Evolutionary conservation across 2,329 filamentous ascomycete genomes (phyloP).

Genomic region (Arthrobotrys conoides): DNA sequence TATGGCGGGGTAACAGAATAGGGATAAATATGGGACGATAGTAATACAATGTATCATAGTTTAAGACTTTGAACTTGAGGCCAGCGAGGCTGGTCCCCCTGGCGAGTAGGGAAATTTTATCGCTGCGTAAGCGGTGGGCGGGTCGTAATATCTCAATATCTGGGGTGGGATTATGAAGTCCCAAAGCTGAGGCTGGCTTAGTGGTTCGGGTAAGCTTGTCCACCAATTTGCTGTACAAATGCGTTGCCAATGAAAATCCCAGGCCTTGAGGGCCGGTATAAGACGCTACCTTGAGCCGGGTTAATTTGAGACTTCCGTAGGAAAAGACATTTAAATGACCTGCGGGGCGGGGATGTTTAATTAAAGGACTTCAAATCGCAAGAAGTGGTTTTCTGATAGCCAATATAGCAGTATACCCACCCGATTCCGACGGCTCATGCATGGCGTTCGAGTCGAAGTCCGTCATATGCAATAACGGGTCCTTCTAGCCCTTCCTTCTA

Average conservation of each 20-base stretch:
- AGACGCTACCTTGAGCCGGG: conserved; percentile 4
- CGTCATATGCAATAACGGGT: conserved; percentile 23
- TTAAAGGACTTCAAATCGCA: neutral
- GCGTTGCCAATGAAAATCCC: conserved; percentile 18
- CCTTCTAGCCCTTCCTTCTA: neutral
- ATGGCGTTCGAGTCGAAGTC: conserved; percentile 10
- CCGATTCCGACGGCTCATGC: neutral
- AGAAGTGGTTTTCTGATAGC: neutral
- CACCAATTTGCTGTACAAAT: conserved; percentile 8
- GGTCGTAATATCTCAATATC: neutral
- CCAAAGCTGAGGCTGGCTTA: conserved; percentile 18
- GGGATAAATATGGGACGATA: neutral
- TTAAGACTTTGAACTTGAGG: conserved; percentile 15
- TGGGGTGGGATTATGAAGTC: conserved; percentile 16
- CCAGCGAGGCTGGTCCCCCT: conserved; percentile 16
- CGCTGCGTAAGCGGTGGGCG: conserved; percentile 20
- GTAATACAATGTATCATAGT: conserved; percentile 20
- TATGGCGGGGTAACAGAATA: conserved; percentile 4
- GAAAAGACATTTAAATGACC: neutral
- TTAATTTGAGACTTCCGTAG: neutral
- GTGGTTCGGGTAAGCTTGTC: conserved; percentile 24
- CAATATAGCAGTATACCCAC: neutral
- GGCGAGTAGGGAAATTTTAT: conserved; percentile 14
- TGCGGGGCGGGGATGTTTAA: neutral
- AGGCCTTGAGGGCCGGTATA: neutral